phyloP scores from a whole-genome alignment of 2,329 filamentous ascomycete genomes.

The Fusarium veterinarium region DNA sequence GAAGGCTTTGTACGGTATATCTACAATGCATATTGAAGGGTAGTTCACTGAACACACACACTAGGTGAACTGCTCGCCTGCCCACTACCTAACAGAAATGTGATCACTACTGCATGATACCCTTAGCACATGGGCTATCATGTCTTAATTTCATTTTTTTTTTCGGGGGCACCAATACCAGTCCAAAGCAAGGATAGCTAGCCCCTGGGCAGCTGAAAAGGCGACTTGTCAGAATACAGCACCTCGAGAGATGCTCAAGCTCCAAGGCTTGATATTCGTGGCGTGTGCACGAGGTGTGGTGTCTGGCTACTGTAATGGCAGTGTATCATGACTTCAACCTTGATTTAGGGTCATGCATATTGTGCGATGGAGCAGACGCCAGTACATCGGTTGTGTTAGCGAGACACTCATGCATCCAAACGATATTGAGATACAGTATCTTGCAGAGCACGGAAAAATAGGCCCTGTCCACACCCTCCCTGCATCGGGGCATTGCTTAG shows the following conservation, averaged over 20 bases:
- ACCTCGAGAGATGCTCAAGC: not conserved
- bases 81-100: not conserved
- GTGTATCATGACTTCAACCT: conserved; percentile 7
- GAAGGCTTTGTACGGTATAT: not conserved
- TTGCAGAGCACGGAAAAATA: not conserved
- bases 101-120: conserved; percentile 28
- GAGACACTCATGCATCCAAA: not conserved
- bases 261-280: not conserved
- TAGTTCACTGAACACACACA: not conserved
- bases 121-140: conserved; percentile 11
- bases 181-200: conserved; percentile 17
- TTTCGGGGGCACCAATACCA: conserved; percentile 21
- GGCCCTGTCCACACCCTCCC: not conserved
- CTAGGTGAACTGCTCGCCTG: not conserved
- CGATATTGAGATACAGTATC: not conserved
- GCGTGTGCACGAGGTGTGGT: not conserved
- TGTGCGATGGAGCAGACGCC: conserved; percentile 5
- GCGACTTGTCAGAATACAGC: conserved; percentile 12
- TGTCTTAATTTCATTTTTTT: conserved; percentile 17
- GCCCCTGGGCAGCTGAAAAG: conserved; percentile 28
- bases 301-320: not conserved
- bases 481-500: conserved; percentile 1
- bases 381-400: not conserved
- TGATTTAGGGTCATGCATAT: not conserved
- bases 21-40: not conserved